These are phyloP conservation scores for Wickerhamiella shivajii DNA, from an alignment of 805 yeast species.

Conservation along the genomic window DNA sequence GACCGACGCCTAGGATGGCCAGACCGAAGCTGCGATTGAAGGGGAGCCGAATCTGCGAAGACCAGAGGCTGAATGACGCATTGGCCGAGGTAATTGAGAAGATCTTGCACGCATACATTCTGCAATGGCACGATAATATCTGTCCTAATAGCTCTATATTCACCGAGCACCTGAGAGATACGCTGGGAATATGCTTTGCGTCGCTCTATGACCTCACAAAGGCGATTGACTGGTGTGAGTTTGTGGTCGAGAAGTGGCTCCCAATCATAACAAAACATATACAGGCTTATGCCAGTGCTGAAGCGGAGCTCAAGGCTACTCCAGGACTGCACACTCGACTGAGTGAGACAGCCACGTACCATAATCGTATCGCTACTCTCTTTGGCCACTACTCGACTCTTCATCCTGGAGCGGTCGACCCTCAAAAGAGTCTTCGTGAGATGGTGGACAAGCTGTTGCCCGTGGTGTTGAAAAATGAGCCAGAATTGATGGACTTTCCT, in stretches of 20 bases:
- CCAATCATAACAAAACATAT: slow-evolving; percentile 60
- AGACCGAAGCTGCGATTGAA: no score
- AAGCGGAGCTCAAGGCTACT: slow-evolving; percentile 20
- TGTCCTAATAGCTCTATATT: slow-evolving; percentile 4
- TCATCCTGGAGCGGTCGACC: slow-evolving; percentile 31
- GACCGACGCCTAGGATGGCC: no score
- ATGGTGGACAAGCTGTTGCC: slow-evolving; percentile 34
- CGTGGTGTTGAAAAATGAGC: slow-evolving; percentile 27
- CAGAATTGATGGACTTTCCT: slow-evolving; percentile 31
- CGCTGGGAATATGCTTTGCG: not conserved
- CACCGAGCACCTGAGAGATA: not conserved
- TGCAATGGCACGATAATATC: slow-evolving; percentile 4
- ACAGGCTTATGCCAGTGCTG: slow-evolving; percentile 33
- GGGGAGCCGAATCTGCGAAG: no score
- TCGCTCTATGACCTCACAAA: not conserved
- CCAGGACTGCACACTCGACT: slow-evolving; percentile 17
- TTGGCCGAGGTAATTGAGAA: not conserved
- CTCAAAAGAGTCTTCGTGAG: slow-evolving; percentile 33
- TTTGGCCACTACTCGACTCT: slow-evolving; percentile 28
- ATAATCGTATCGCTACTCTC: slow-evolving; percentile 30
- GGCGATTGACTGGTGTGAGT: slow-evolving; percentile 36
- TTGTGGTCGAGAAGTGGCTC: slow-evolving; percentile 41
- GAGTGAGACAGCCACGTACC: slow-evolving; percentile 27
- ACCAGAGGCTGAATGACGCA: slow-evolving; percentile 1
- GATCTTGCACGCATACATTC: slow-evolving; percentile 1